These are phyloP conservation scores for Stylosanthes scabra DNA, from an alignment of 331 rosid species.

Conservation along the genomic window DNA sequence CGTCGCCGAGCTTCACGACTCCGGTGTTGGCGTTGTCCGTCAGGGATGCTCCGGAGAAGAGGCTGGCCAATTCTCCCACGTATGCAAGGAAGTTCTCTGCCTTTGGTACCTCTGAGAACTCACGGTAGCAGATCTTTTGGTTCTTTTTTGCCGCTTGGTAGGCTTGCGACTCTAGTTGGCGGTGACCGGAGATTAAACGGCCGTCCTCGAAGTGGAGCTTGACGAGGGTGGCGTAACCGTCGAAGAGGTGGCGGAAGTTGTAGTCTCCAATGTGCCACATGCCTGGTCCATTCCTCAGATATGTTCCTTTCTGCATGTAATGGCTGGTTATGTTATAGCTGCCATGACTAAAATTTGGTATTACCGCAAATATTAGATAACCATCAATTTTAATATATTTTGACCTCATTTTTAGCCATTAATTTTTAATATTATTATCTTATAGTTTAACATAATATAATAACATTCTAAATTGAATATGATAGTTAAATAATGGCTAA, in stretches of 20 bases:
- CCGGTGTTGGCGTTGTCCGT: constrained; percentile 97
- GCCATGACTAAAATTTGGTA: too few species aligned
- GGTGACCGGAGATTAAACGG: constrained; percentile 68
- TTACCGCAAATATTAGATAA: too few species aligned
- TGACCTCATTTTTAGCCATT: too few species aligned
- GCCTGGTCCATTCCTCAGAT: constrained; percentile 97
- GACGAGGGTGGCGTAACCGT: constrained; percentile 88
- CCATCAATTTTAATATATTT: too few species aligned
- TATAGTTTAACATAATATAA: too few species aligned
- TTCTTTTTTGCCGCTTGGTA: constrained; percentile 80
- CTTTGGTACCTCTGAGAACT: constrained; percentile 91
- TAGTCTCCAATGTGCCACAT: constrained; percentile 86
- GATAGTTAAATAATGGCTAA: too few species aligned
- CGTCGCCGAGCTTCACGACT: constrained; percentile 77
- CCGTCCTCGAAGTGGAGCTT: constrained; percentile 70
- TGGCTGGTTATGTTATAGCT: too few species aligned
- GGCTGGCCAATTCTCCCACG: constrained; percentile 71
- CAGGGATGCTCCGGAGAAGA: constrained; percentile 85
- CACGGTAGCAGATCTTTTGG: constrained; percentile 80
- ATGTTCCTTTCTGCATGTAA: constrained; percentile 91
- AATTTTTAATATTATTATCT: too few species aligned
- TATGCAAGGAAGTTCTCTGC: constrained; percentile 66
- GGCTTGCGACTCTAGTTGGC: constrained; percentile 87
- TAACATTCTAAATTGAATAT: too few species aligned
- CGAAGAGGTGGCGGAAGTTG: constrained; percentile 93